Percentiles rank a stretch among this genome's conserved stretches.
phyloP scores from a whole-genome alignment of 495 filamentous ascomycete species.

The Jackrogersella multiformis region DNA sequence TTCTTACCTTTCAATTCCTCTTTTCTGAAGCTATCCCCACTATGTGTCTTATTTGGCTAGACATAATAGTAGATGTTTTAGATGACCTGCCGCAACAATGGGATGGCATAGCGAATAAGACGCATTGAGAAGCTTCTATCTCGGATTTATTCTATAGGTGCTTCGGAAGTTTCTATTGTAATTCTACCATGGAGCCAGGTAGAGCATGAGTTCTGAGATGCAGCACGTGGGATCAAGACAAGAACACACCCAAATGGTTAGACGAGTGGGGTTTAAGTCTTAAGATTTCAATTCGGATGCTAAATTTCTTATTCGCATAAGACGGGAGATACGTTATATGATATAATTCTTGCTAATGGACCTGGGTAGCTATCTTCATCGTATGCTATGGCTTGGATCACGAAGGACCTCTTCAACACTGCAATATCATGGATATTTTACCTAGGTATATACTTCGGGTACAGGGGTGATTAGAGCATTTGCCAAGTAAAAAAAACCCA shows the following conservation, averaged over 20 bases:
- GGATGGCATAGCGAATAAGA: background rate
- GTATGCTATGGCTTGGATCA: too few species aligned
- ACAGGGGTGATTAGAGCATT: too few species aligned
- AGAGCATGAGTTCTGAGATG: background rate
- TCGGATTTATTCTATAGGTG: background rate
- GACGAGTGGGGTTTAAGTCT: background rate
- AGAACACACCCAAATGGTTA: background rate
- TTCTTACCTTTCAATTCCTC: background rate
- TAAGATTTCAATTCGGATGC: background rate
- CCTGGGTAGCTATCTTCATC: too few species aligned
- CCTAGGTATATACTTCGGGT: too few species aligned
- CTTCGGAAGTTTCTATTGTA: background rate
- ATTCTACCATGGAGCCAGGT: background rate
- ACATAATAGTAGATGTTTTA: background rate
- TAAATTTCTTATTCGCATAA: too few species aligned
- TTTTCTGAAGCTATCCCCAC: background rate
- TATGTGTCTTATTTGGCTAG: background rate
- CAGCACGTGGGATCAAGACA: background rate
- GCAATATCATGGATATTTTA: too few species aligned
- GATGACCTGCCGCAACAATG: background rate
- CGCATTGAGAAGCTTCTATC: slow-evolving; percentile 12
- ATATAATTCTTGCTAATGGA: too few species aligned
- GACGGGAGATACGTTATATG: too few species aligned
- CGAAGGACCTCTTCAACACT: too few species aligned
- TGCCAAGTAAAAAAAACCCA: too few species aligned